Conservation (phyloP, 129 eudicot genomes). For the Oenanthe sinensis region DNA sequence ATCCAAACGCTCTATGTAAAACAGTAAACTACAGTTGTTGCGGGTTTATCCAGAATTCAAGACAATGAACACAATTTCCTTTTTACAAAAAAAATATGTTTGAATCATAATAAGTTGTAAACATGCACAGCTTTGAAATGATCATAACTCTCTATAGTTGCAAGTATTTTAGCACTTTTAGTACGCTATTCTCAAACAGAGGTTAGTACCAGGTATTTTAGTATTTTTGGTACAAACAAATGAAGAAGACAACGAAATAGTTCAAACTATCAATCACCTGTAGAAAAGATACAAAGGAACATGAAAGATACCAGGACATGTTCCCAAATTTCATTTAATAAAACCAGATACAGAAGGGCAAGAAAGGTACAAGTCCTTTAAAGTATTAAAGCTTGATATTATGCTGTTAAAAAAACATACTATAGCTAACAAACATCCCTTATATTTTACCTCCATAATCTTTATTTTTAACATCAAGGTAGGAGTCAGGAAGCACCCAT, state of each 20-base stretch:
- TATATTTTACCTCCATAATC: slow-evolving; percentile 76
- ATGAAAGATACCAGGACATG: background rate
- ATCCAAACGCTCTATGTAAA: background rate
- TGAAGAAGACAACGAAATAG: background rate
- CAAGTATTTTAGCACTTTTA: background rate
- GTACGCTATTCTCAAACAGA: background rate
- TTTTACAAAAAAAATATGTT: too few relatives aligned
- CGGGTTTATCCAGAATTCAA: too few relatives aligned
- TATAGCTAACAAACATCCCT: background rate
- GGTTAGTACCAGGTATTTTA: background rate
- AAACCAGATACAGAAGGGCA: background rate
- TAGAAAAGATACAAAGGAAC: background rate
- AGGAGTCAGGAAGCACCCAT: slow-evolving; percentile 98
- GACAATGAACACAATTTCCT: too few relatives aligned
- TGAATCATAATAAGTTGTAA: background rate
- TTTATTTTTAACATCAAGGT: slow-evolving; percentile 82
- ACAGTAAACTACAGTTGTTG: background rate
- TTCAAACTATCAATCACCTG: background rate
- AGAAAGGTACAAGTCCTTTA: background rate
- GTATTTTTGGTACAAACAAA: background rate
- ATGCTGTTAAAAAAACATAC: background rate
- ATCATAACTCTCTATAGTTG: background rate
- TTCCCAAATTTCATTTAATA: background rate
- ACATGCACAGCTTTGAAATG: background rate
- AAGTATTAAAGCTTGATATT: background rate